Evolutionary conservation across 805 yeast species (phyloP), one percentile per base, ranked within the genome.

Genomic region (Spencermartinsiella europaea): DNA sequence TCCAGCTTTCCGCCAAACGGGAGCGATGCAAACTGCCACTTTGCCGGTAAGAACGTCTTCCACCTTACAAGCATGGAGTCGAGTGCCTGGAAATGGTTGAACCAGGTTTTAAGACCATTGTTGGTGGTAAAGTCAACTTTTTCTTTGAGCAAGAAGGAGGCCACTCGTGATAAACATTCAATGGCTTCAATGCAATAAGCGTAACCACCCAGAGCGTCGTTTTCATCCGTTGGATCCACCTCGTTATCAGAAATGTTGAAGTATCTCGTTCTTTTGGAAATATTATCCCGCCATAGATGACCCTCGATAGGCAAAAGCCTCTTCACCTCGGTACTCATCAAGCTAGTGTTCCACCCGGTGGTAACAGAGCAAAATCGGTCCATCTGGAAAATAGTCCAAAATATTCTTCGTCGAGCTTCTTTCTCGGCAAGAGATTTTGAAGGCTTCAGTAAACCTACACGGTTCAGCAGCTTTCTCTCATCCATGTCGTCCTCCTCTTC

Each of bases 321-420:
- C 40, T 44, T 39, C 15, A 47, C 44, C 25, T 49, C 50, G 12
- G 44, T 33, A 21, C 45, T 38, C 16, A 46, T 47, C 42, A 50
- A 34, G 31, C 53, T 50, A 1, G 53, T 44, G 34, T 50, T 50
- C 53, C 53, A 50, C 8, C 53, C 53, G 7, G 53, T 47, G 15
- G 49, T 38, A 2, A 49, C 53, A 19, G 53, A 47, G 34, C 53
- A 50, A 36, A 50, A 50, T 34, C 53, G 33, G 34, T 50, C 53
- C 44, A 50, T 36, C 17, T 49, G 36, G 34, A 50, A 50, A 2
- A 50, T 44, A 33, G 45, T 36, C 53, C 53, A 50, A 22, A 50
- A 50, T 10, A 50, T 42, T 12, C 54, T 15, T 19, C 54, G 28
- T 21, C 51, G 39, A n/a, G 44, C 46, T 34, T 50, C 54, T 35